Evolutionary conservation across 75 land plant genomes (phyloP).

Genomic region (Cryptomeria japonica): DNA sequence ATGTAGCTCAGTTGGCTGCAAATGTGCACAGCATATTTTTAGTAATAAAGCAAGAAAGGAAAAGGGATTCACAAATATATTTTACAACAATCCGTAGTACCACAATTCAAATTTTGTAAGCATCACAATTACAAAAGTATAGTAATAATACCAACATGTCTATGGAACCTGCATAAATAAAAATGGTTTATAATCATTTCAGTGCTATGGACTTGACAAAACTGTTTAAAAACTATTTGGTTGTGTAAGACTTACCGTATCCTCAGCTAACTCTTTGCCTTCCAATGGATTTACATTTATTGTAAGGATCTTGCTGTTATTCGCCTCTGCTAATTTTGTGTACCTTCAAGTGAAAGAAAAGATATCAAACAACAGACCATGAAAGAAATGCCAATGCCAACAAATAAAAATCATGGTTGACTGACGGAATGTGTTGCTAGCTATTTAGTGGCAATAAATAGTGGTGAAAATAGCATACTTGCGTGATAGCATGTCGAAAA

Average conservation of each 20-base stretch:
- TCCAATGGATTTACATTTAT: conserved; percentile 25
- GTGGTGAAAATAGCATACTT: conserved; percentile 54
- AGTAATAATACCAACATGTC: background rate
- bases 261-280: conserved; percentile 38
- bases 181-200: background rate
- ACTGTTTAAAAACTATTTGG: background rate
- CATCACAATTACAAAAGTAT: background rate
- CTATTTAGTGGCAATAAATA: background rate
- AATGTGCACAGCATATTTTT: conserved; percentile 6
- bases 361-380: background rate
- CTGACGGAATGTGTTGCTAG: background rate
- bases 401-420: background rate
- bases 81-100: background rate
- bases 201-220: background rate
- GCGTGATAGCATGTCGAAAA: conserved; percentile 88
- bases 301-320: conserved; percentile 35
- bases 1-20: conserved; percentile 83
- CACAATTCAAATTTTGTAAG: background rate
- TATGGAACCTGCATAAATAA: background rate
- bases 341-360: conserved; percentile 39
- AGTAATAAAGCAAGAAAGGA: background rate
- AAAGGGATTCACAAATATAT: conserved; percentile 6
- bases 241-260: conserved; percentile 32
- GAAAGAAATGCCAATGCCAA: background rate
- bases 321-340: conserved; percentile 55